A percentile compares a stretch with the other conserved stretches of the same genome.
Evolutionary conservation across 441 rosid species (phyloP).

Genomic region (Brassica balearica): DNA sequence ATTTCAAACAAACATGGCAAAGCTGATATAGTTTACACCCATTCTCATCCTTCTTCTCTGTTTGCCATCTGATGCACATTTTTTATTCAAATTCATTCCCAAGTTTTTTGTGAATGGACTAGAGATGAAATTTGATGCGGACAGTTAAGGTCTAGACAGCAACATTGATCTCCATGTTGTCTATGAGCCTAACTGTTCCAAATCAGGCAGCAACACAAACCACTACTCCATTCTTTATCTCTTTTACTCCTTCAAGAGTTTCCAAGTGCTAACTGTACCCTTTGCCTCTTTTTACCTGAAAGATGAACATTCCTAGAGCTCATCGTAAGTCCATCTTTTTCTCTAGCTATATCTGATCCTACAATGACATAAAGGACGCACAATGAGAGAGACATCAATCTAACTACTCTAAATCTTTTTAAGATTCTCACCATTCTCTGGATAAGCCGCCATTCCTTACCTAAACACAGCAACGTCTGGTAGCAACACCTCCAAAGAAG

Average conservation of each 20-base stretch:
- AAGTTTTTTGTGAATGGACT: too few species aligned
- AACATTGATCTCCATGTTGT: conserved; percentile 70
- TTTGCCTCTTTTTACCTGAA: conserved; percentile 66
- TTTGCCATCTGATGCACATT: too few species aligned
- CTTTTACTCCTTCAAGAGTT: conserved; percentile 63
- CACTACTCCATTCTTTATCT: conserved; percentile 62
- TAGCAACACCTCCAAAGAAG: conserved; percentile 86
- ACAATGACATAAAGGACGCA: conserved; percentile 44
- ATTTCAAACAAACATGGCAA: too few species aligned
- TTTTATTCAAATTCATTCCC: too few species aligned
- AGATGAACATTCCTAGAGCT: conserved; percentile 89
- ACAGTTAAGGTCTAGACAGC: not conserved
- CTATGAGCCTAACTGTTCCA: conserved; percentile 81
- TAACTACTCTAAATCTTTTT: not conserved
- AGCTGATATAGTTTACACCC: too few species aligned
- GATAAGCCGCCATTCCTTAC: conserved; percentile 69
- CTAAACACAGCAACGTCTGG: conserved; percentile 79
- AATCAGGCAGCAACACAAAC: conserved; percentile 83
- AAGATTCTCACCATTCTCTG: conserved; percentile 45
- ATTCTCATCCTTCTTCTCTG: too few species aligned
- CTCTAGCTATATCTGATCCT: conserved; percentile 74
- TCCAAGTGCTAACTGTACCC: conserved; percentile 52
- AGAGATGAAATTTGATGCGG: conserved; percentile 4
- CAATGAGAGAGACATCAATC: conserved; percentile 32
- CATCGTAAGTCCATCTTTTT: conserved; percentile 81